Evolutionary conservation across 768 basidiomycete genomes (phyloP), one percentile per base, ranked within the genome.

Genomic region (Brasilioporus rufonigricans): DNA sequence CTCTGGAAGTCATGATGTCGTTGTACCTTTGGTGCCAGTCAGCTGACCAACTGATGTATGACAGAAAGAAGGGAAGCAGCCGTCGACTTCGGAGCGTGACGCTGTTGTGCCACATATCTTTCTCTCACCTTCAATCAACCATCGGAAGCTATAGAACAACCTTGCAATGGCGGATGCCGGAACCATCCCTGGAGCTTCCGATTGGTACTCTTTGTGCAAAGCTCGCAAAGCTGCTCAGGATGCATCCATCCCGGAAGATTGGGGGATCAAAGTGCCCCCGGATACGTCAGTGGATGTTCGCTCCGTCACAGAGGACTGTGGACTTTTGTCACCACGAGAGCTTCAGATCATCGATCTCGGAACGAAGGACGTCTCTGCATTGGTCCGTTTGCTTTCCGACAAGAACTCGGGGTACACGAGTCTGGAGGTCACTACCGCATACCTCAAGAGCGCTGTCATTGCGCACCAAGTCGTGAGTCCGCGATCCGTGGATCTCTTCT

Each of bases 371-470:
- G 67, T 67, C 19, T 52, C 51, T 35, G 54, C 58, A 14, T 56
- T 67, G 48, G 64, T 56, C 19, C 52, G 48, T 44, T 32, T 61
- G 50, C 67, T 67, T n/a, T 53, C 57, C 14, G 55, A 66, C 46
- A 60, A 40, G 43, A 24, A 50, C 14, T 58, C 61, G 21, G 63
- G 58, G 38, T 67, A 63, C 50, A 64, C 67, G 27, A 67, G 62
- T 44, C 5, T 66, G 6, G 67, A 66, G 24, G 67, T 66, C 35
- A 68, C 66, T 18, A 64, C 60, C 1, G 66, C 67, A 1, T 67
- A 67, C 41, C 63, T 66, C 53, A 67, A 66, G 60, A 68, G 67
- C 19, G 65, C 66, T 13, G 44, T 69, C 47, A 23, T 69, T 16
- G 64, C 66, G 13, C 66, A 69, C 44, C 66, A 66, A 29, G 44